Evolutionary conservation across 139 green algal genomes (phyloP), one percentile per base, ranked within the genome.

Genomic region (Chlamydomonas sp.): DNA sequence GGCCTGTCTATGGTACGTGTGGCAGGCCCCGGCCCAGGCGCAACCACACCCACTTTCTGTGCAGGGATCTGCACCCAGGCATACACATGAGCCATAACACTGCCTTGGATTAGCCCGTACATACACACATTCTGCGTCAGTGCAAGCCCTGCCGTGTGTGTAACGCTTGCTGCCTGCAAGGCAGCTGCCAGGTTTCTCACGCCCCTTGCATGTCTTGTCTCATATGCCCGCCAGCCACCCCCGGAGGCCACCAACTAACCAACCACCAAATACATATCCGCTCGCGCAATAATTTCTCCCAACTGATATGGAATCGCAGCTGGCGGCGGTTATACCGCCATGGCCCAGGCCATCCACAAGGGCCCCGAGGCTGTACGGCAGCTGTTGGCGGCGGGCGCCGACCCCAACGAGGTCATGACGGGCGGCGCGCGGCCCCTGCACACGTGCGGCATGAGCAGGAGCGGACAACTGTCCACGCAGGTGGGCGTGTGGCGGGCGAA

Each of bases 1-100:
- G 90, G 76, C 90, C 90, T 31, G 85, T 93, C 62, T 93, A 93
- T 69, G 78, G 78, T 84, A 31, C 1, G 77, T 69, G 16, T 1
- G 5, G 5, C 31, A 49, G 31, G 31, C 15, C 69, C 8, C 14
- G 69, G 69, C 14, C 17, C 5, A 16, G 69, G 31, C 69, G 17
- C 69, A 76, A 57, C 17, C 69, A 57, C 31, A 12, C 69, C 69
- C 5, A 57, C 20, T 76, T 16, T n/a, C 69, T 16, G 69, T 76
- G 14, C 69, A 49, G 31, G 31, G 31, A 49, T 49, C 31, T 49
- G 31, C 31, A 49, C 31, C 31, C 31, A 49, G 31, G 31, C 31
- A 49, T 49, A 49, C 31, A 49, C 31, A 49, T 49, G 31, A 49
- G 31, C 31, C 31, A 49, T 49, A 49, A 49, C 31, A 49, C 31